Conservation (phyloP, 805 yeast species). For the Nakazawaea siamensis region DNA sequence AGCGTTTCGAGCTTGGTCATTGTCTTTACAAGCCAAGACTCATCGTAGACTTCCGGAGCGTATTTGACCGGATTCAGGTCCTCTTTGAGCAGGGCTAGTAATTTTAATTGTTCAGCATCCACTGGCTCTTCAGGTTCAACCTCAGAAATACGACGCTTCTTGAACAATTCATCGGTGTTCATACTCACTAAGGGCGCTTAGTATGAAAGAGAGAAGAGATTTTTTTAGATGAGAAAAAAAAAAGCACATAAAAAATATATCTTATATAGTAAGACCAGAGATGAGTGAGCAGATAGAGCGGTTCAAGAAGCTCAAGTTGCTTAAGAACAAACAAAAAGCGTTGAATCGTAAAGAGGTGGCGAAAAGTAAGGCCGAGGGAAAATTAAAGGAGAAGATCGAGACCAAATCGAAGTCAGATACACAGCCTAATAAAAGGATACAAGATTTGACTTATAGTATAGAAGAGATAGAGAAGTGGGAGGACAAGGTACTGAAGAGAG, state of each 20-base stretch:
- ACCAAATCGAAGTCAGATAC: conserved; percentile 8
- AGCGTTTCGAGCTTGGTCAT: conserved; percentile 1
- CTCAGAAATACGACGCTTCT: conserved; percentile 1
- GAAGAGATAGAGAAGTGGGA: conserved; percentile 65
- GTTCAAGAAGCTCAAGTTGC: conserved; percentile 11
- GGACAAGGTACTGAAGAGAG: conserved; percentile 32
- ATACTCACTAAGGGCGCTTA: background rate
- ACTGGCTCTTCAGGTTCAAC: background rate
- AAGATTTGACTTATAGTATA: conserved; percentile 49
- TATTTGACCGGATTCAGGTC: conserved; percentile 5
- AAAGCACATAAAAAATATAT: conserved; percentile 9
- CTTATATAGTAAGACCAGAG: no score
- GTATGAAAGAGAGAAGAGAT: background rate
- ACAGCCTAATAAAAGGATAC: conserved; percentile 29
- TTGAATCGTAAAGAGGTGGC: conserved; percentile 26
- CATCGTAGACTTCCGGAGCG: conserved; percentile 5
- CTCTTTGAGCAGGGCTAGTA: conserved; percentile 2
- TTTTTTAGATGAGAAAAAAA: background rate
- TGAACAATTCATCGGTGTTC: conserved; percentile 6
- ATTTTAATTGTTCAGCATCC: background rate
- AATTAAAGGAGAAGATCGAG: conserved; percentile 30
- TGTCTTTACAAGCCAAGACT: conserved; percentile 1
- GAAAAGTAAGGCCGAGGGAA: conserved; percentile 16
- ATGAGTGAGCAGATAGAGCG: conserved; percentile 2
- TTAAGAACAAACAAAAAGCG: conserved; percentile 6